These are phyloP conservation scores for Pseudogymnoascus sp. DNA, from an alignment of 2,329 filamentous ascomycete species.

Conservation along the genomic window DNA sequence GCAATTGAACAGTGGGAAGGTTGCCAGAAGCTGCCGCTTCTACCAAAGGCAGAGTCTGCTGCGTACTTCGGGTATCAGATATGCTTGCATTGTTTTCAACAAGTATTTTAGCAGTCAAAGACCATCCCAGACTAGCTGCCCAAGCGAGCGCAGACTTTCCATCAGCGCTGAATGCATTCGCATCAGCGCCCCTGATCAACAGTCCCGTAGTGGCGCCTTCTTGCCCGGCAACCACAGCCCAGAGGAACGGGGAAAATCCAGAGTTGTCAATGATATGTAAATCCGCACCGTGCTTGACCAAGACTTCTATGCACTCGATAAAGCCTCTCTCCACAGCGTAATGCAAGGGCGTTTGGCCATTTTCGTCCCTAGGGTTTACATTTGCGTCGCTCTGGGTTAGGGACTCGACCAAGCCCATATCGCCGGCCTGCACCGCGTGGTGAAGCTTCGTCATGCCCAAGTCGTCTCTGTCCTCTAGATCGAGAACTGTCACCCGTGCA, in stretches of 20 bases:
- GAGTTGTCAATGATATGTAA: constrained; percentile 20
- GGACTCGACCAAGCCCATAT: constrained; percentile 22
- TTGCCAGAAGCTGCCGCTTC: constrained; percentile 22
- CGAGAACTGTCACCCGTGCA: constrained; percentile 14
- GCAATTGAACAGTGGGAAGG: constrained; percentile 19
- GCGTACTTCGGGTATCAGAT: constrained; percentile 8
- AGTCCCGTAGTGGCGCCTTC: constrained; percentile 15
- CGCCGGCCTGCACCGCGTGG: constrained; percentile 20
- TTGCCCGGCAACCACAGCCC: constrained; percentile 25
- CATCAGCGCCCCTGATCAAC: constrained; percentile 17
- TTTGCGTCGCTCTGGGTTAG: constrained; percentile 21
- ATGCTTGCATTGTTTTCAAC: too few relatives aligned
- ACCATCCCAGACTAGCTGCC: constrained; percentile 21
- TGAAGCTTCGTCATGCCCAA: constrained; percentile 24
- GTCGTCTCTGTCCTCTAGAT: constrained; percentile 22
- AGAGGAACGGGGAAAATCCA: constrained; percentile 25
- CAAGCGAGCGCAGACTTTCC: constrained; percentile 24
- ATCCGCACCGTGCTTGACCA: constrained; percentile 21
- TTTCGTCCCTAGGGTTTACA: constrained; percentile 18
- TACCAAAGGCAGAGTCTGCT: constrained; percentile 19
- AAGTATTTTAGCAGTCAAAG: constrained; percentile 16
- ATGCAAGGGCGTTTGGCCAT: constrained; percentile 25
- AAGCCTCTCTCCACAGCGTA: constrained; percentile 24
- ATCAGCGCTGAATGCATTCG: constrained; percentile 20
- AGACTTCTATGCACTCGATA: constrained; percentile 18